phyloP scores from a whole-genome alignment of 495 filamentous ascomycete genomes.

The Lepidopterella palustris region DNA sequence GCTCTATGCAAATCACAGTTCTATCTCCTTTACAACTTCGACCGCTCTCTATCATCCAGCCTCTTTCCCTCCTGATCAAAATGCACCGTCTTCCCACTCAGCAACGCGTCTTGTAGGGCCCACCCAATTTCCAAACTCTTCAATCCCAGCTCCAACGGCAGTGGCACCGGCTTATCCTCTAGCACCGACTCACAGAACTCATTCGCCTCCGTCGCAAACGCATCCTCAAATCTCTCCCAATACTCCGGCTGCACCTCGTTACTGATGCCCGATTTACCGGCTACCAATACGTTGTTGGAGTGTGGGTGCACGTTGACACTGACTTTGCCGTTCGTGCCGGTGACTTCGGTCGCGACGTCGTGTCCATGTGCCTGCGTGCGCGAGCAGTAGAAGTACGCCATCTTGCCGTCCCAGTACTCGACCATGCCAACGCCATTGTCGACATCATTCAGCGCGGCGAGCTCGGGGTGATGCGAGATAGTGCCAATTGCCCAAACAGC shows the following conservation, averaged over 20 bases:
- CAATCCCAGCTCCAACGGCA: conserved; percentile 12
- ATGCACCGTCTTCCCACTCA: conserved; percentile 14
- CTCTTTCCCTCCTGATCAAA: conserved; percentile 19
- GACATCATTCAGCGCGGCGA: conserved; percentile 14
- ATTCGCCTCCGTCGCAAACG: conserved; percentile 24
- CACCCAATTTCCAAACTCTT: conserved; percentile 18
- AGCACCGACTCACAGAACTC: conserved; percentile 17
- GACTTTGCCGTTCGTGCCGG: conserved; percentile 24
- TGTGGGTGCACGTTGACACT: conserved; percentile 21
- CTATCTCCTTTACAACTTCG: too few relatives aligned
- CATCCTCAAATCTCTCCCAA: conserved; percentile 20
- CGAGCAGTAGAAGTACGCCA: conserved; percentile 25
- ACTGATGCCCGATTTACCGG: conserved; percentile 7
- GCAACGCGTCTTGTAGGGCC: conserved; percentile 19
- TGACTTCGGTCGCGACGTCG: conserved; percentile 25
- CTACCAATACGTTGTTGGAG: conserved; percentile 13
- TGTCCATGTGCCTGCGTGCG: conserved; percentile 26
- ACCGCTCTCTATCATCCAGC: too few relatives aligned
- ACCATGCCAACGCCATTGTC: conserved; percentile 28
- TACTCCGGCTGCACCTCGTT: conserved; percentile 18
- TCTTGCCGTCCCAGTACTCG: conserved; percentile 20
- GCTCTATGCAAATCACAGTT: too few relatives aligned
- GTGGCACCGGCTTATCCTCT: conserved; percentile 10
- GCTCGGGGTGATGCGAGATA: conserved; percentile 12
- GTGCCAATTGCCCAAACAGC: conserved; percentile 16